Conservation (phyloP, 2,329 filamentous ascomycete genomes). For the Colletotrichum brevisporum region DNA sequence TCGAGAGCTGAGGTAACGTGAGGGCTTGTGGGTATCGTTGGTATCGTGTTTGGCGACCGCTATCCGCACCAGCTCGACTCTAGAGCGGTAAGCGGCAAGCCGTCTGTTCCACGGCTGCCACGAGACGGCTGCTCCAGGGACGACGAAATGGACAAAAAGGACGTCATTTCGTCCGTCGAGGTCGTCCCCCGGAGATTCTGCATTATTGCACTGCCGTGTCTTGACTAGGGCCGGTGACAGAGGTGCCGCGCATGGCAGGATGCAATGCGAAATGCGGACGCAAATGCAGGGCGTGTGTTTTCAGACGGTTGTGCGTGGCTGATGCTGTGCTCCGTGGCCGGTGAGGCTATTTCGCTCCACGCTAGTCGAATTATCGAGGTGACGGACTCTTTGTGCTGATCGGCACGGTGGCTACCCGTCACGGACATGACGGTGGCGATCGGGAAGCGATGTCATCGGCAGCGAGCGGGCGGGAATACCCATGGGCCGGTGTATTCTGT, state of each 20-base stretch:
- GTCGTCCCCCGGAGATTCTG: background rate
- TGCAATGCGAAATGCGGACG: conserved; percentile 22
- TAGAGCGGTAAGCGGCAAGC: conserved; percentile 4
- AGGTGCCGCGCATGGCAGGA: conserved; percentile 8
- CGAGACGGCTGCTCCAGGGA: too few species aligned
- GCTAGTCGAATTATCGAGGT: background rate
- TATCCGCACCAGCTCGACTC: background rate
- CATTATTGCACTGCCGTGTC: conserved; percentile 8
- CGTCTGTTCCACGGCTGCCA: too few species aligned
- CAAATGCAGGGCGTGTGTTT: conserved; percentile 7
- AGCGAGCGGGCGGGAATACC: conserved; percentile 24
- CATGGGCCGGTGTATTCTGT: conserved; percentile 23
- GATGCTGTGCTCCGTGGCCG: background rate
- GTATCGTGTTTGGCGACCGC: background rate
- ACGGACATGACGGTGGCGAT: conserved; percentile 27
- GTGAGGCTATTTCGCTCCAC: conserved; percentile 17
- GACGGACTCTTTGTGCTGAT: conserved; percentile 13
- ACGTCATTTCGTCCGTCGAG: conserved; percentile 32
- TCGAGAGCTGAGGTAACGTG: background rate
- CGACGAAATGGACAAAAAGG: background rate
- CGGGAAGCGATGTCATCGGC: conserved; percentile 31
- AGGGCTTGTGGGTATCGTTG: conserved; percentile 2
- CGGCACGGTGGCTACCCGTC: conserved; percentile 20
- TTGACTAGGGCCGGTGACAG: conserved; percentile 21
- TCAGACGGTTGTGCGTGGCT: conserved; percentile 24